These are phyloP conservation scores for Cladorrhinum sp. DNA, from an alignment of 2,329 filamentous ascomycete species.

Conservation along the genomic window DNA sequence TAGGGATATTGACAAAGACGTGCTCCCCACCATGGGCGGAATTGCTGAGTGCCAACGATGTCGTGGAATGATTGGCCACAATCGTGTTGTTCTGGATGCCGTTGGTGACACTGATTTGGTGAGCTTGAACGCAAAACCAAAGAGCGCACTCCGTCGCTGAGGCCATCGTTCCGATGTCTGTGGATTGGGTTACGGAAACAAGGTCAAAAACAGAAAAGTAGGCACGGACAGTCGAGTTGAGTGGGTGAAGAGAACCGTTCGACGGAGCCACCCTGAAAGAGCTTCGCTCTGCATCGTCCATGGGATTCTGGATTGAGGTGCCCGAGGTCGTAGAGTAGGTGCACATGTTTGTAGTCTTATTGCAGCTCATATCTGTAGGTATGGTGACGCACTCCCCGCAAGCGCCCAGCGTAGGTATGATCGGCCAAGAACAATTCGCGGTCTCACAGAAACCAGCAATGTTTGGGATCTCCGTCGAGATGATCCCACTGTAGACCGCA, in stretches of 20 bases:
- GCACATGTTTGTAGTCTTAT: slow-evolving; percentile 28
- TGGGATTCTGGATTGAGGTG: slow-evolving; percentile 29
- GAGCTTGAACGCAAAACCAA: slow-evolving; percentile 39
- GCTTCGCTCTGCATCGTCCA: slow-evolving; percentile 24
- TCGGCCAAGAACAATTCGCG: slow-evolving; percentile 36
- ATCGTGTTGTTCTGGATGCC: slow-evolving; percentile 29
- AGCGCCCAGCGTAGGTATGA: slow-evolving; percentile 36
- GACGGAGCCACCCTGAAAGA: slow-evolving; percentile 33
- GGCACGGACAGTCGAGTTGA: slow-evolving; percentile 25
- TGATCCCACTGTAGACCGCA: slow-evolving; percentile 38
- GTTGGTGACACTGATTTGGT: slow-evolving; percentile 30
- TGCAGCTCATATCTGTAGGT: slow-evolving; percentile 22
- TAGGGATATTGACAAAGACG: slow-evolving; percentile 34
- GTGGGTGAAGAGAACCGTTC: slow-evolving; percentile 21
- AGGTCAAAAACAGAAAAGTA: slow-evolving; percentile 38
- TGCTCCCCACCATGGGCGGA: slow-evolving; percentile 31
- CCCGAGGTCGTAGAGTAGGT: slow-evolving; percentile 31
- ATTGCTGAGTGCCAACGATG: slow-evolving; percentile 27
- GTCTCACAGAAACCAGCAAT: slow-evolving; percentile 32
- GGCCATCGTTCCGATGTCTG: neutral
- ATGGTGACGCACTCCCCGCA: slow-evolving; percentile 34
- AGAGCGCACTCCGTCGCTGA: slow-evolving; percentile 31
- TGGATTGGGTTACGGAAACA: slow-evolving; percentile 30
- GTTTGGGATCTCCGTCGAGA: slow-evolving; percentile 30
- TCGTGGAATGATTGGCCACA: slow-evolving; percentile 32